These are phyloP conservation scores for Sporothrix pseudoabietina DNA, from an alignment of 2,329 filamentous ascomycete species.

Conservation along the genomic window DNA sequence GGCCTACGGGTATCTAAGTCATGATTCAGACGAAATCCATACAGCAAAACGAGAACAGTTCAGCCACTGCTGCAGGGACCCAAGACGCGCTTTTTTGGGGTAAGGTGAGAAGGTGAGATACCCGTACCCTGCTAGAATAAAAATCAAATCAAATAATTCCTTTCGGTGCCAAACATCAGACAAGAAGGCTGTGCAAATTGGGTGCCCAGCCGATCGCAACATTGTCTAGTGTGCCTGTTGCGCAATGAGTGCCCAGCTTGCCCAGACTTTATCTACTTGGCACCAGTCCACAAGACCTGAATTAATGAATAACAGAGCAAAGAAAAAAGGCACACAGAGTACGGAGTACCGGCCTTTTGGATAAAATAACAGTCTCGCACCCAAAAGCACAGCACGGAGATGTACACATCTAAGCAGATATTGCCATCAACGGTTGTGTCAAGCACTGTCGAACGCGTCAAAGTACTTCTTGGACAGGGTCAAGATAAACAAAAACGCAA, in stretches of 20 bases:
- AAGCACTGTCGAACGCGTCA: neutral
- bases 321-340: neutral
- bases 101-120: conserved; percentile 1
- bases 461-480: neutral
- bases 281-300: neutral
- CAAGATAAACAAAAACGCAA: conserved; percentile 1
- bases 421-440: neutral
- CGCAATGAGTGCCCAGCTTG: neutral
- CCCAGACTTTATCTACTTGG: neutral
- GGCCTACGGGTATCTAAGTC: neutral
- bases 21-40: neutral
- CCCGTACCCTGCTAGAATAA: neutral
- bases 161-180: neutral
- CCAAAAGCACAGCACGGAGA: neutral
- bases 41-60: neutral
- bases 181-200: conserved; percentile 9
- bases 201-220: conserved; percentile 4
- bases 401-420: neutral
- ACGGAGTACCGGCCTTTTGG: neutral
- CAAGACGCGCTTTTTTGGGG: neutral
- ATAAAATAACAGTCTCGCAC: neutral
- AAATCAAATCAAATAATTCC: neutral
- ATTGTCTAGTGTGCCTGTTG: neutral
- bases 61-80: neutral
- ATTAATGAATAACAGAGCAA: conserved; percentile 1